phyloP scores from a whole-genome alignment of 2,329 filamentous ascomycete species.

The Penicillium sp. region DNA sequence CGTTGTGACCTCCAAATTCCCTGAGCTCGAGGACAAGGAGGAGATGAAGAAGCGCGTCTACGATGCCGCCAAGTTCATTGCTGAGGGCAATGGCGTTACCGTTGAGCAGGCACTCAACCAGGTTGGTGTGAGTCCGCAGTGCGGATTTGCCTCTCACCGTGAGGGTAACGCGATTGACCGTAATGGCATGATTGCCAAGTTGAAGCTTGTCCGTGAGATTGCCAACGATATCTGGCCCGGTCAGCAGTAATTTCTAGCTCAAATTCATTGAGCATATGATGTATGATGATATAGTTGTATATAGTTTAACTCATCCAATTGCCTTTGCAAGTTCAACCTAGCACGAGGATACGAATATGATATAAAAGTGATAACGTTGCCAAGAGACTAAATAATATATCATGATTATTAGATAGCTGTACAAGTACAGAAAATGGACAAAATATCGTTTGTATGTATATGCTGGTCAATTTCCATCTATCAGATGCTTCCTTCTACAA shows the following conservation, averaged over 20 bases:
- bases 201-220: constrained; percentile 71
- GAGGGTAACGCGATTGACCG: constrained; percentile 71
- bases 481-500: constrained; percentile 10
- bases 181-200: constrained; percentile 75
- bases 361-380: neutral
- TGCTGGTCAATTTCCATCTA: constrained; percentile 12
- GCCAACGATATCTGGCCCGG: constrained; percentile 74
- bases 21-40: constrained; percentile 66
- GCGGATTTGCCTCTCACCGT: constrained; percentile 75
- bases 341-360: neutral
- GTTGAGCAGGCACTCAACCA: constrained; percentile 71
- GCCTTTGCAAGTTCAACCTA: neutral
- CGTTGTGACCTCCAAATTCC: constrained; percentile 67
- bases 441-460: neutral
- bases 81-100: constrained; percentile 67
- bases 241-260: constrained; percentile 45
- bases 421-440: neutral
- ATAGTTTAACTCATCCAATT: constrained; percentile 3
- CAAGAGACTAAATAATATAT: neutral
- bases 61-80: constrained; percentile 70
- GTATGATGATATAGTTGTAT: constrained; percentile 1
- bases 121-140: constrained; percentile 72
- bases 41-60: constrained; percentile 65
- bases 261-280: neutral
- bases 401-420: neutral